phyloP scores from a whole-genome alignment of 75 land plant genomes.

The Picea glauca region DNA sequence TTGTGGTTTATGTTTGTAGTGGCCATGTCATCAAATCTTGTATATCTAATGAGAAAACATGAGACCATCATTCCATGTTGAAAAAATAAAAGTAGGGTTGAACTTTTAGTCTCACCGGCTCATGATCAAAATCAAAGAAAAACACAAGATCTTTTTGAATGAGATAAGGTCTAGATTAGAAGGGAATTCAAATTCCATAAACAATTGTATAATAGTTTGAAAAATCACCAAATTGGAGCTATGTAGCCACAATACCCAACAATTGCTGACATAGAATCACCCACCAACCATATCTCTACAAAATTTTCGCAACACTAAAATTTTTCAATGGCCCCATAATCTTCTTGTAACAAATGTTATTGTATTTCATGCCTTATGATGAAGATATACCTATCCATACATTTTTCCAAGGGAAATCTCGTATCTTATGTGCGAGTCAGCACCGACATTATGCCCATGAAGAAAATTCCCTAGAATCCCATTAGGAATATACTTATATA shows the following conservation, averaged over 20 bases:
- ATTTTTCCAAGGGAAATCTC: constrained; percentile 77
- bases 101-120: too few species aligned
- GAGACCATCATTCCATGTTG: too few species aligned
- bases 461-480: constrained; percentile 84
- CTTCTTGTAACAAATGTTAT: constrained; percentile 16
- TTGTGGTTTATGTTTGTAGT: too few species aligned
- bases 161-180: too few species aligned
- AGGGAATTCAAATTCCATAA: too few species aligned
- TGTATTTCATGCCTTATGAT: constrained; percentile 79
- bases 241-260: constrained; percentile 1
- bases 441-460: constrained; percentile 40
- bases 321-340: constrained; percentile 26
- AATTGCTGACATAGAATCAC: constrained; percentile 67
- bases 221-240: too few species aligned
- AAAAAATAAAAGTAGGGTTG: too few species aligned
- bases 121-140: too few species aligned
- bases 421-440: constrained; percentile 51
- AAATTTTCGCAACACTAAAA: constrained; percentile 73
- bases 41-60: too few species aligned
- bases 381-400: constrained; percentile 65
- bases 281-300: constrained; percentile 18
- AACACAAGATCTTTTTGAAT: too few species aligned
- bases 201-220: too few species aligned
- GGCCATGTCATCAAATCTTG: too few species aligned
- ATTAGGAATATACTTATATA: constrained; percentile 88